phyloP scores from a whole-genome alignment of 1,284 basidiomycete species.

The Marasmius tenuissimus region DNA sequence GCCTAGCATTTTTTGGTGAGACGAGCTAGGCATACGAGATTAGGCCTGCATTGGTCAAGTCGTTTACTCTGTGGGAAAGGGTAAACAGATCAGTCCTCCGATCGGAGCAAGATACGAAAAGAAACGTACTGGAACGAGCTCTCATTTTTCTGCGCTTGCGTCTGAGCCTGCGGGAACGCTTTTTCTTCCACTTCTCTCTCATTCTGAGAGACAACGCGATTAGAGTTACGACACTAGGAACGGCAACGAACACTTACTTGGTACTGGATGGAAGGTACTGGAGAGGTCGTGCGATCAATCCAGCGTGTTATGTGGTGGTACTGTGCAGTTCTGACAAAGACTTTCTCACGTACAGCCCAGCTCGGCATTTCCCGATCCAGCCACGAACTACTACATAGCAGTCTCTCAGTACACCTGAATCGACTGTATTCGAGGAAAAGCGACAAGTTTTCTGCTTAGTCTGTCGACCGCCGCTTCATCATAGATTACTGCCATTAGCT shows the following conservation, averaged over 20 bases:
- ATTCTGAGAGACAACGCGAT: constrained; percentile 46
- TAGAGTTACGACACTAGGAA: background rate
- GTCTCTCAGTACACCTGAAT: too few relatives aligned
- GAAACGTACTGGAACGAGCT: constrained; percentile 79
- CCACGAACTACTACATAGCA: too few relatives aligned
- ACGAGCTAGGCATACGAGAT: background rate
- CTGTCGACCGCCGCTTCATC: too few relatives aligned
- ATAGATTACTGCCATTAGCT: too few relatives aligned
- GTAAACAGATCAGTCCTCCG: background rate
- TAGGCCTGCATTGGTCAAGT: constrained; percentile 7
- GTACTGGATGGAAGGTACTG: background rate
- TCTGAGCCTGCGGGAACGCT: constrained; percentile 83
- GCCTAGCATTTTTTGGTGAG: background rate
- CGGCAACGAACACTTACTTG: background rate
- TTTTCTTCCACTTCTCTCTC: constrained; percentile 94
- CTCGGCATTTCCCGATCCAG: background rate
- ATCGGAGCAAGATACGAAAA: background rate
- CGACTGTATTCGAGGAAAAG: too few relatives aligned
- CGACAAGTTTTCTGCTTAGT: too few relatives aligned
- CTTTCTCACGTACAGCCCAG: background rate
- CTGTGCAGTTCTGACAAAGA: background rate
- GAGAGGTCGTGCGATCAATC: background rate
- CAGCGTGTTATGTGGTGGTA: background rate
- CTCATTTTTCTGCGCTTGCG: constrained; percentile 91
- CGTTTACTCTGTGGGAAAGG: constrained; percentile 37